phyloP scores from a whole-genome alignment of 1,284 basidiomycete genomes.

The Paramarasmius palmivorus region DNA sequence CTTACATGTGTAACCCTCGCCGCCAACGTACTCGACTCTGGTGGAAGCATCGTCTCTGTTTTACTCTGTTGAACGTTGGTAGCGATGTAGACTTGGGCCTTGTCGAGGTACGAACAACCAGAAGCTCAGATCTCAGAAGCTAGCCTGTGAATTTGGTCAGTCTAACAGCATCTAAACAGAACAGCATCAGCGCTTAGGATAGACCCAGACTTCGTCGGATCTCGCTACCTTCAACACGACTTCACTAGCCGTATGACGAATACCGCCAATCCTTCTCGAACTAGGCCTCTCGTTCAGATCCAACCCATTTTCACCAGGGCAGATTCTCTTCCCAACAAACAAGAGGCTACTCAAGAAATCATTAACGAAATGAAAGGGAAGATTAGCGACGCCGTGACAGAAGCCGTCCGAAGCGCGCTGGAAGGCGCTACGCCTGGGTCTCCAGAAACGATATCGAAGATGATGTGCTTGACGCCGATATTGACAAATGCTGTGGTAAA shows the following conservation, averaged over 20 bases:
- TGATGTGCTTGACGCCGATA: conserved; percentile 62
- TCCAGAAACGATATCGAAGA: conserved; percentile 28
- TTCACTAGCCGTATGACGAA: conserved; percentile 2
- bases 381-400: background rate
- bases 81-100: conserved; percentile 1
- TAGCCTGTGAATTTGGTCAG: too few relatives aligned
- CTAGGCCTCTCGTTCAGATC: conserved; percentile 24
- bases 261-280: conserved; percentile 21
- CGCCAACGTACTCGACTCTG: too few relatives aligned
- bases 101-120: conserved; percentile 1
- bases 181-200: too few relatives aligned
- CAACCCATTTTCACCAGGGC: conserved; percentile 75
- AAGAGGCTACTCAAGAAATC: conserved; percentile 20
- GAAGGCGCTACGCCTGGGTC: conserved; percentile 15
- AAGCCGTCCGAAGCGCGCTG: background rate
- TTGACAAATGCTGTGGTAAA: conserved; percentile 52
- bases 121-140: too few relatives aligned
- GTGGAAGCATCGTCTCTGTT: too few relatives aligned
- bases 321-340: conserved; percentile 44
- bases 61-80: conserved; percentile 2
- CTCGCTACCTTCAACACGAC: conserved; percentile 62
- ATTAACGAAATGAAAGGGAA: conserved; percentile 2
- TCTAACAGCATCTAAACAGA: too few relatives aligned
- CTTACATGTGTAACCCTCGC: conserved; percentile 10
- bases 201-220: conserved; percentile 61